Evolutionary conservation across 2,329 filamentous ascomycete genomes (phyloP), one percentile per base, ranked within the genome.

Genomic region (Westerdykella ornata): DNA sequence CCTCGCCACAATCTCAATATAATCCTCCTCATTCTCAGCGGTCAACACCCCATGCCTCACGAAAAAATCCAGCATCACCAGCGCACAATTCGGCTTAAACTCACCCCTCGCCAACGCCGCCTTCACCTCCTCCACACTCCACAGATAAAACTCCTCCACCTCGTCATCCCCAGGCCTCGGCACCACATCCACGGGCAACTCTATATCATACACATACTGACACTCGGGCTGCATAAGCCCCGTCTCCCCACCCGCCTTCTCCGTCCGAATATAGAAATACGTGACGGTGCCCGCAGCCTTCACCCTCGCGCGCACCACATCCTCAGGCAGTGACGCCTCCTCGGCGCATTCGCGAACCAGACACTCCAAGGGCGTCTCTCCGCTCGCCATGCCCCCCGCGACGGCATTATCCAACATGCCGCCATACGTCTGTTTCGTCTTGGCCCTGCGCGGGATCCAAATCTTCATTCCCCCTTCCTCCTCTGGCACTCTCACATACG

Each of bases 351-450:
- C 92, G 40, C 90, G 80, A 15, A 96, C 75, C 39, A 95, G 70
- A 62, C 84, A 88, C 59, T 90, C 88, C 37, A 88, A 83, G 0
- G 86, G 84, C 16, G 75, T 75, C 63, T 96, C 89, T 12, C 82
- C 84, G 0, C 86, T 85, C 62, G 84, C 81, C 52, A 97, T 81
- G 0, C 88, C 86, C 3, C 86, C 86, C 0, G 89, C 92, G 5
- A 94, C 92, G 1, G 88, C 88, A 65, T 97, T 98, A 66, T 98
- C 92, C 51, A 98, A 73, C 73, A 96, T 89, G n/a, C 84, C 77
- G 0, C 84, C 83, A 60, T 90, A 98, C 0, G 88, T 96, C 51
- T 85, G 80, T 72, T 97, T 98, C 44, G 72, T 77, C 38, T 72
- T 73, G 11, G 88, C 78, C 8, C 92, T 76, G 35, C 82, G 77